Conservation (phyloP, 352 stramenopile species). For the Peronospora destructor region DNA sequence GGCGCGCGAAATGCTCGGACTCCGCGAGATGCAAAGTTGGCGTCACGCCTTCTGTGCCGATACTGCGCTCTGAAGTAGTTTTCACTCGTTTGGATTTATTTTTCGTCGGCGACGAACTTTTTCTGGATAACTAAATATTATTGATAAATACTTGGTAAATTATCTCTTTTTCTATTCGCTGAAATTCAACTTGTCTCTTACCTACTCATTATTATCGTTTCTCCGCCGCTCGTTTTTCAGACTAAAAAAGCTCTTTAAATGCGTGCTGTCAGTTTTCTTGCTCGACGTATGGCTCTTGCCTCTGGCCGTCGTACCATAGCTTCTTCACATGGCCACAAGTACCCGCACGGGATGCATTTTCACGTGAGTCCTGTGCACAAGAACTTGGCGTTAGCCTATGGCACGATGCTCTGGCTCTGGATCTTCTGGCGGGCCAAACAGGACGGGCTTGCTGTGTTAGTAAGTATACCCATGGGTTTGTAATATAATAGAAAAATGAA, state of each 20-base stretch:
- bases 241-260: constrained; percentile 17
- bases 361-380: constrained; percentile 86
- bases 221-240: constrained; percentile 25
- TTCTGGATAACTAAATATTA: no score
- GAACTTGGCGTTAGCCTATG: constrained; percentile 80
- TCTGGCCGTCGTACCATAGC: constrained; percentile 54
- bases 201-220: constrained; percentile 10
- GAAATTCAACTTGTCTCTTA: constrained; percentile 6
- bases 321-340: constrained; percentile 46
- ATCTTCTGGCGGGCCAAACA: constrained; percentile 87
- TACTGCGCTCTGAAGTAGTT: no score
- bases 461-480: constrained; percentile 15
- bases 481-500: no score
- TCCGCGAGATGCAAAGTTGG: not conserved
- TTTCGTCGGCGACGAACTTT: no score
- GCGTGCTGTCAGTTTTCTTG: constrained; percentile 42
- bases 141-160: not conserved
- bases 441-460: constrained; percentile 72
- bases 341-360: constrained; percentile 85
- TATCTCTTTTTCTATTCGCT: constrained; percentile 6
- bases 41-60: no score
- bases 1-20: not conserved
- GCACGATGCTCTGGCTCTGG: constrained; percentile 88
- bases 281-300: constrained; percentile 39
- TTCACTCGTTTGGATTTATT: no score